Percentiles rank a stretch among this genome's conserved stretches.
Conservation (phyloP, 139 green algal genomes). For the Coelastrella sp. region DNA sequence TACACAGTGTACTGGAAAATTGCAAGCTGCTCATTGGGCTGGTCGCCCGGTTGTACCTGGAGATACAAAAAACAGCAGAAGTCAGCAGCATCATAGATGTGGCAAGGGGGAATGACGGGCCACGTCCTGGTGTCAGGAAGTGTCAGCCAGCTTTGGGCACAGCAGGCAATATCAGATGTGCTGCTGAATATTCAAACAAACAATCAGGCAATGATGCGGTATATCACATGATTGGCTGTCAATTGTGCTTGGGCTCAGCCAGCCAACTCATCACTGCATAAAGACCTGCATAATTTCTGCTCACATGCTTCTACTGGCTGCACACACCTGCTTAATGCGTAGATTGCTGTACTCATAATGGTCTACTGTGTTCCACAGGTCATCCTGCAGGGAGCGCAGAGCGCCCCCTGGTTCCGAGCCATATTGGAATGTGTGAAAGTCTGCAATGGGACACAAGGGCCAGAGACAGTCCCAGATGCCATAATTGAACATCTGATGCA, state of each 20-base stretch:
- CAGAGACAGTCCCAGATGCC: too few species aligned
- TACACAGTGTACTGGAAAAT: conserved; percentile 39
- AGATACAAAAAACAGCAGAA: neutral
- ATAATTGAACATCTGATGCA: too few species aligned
- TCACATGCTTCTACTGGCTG: neutral
- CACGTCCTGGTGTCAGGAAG: too few species aligned
- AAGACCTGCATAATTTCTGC: too few species aligned
- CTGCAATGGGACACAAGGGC: neutral
- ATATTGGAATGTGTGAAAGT: conserved; percentile 40
- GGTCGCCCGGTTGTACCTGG: conserved; percentile 6
- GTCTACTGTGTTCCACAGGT: conserved; percentile 36
- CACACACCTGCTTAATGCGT: conserved; percentile 12
- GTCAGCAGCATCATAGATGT: neutral
- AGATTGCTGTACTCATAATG: conserved; percentile 48
- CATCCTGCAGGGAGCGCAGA: conserved; percentile 31
- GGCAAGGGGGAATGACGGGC: too few species aligned
- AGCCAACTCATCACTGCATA: too few species aligned
- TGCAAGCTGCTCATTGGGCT: conserved; percentile 13
- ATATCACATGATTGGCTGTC: too few species aligned
- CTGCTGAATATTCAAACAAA: too few species aligned
- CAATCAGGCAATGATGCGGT: too few species aligned
- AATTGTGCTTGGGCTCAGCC: too few species aligned
- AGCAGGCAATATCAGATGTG: too few species aligned
- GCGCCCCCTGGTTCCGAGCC: conserved; percentile 14
- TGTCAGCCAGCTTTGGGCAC: too few species aligned